Conservation (phyloP, 2,329 filamentous ascomycete genomes). For the Magnaporthiopsis poae region DNA sequence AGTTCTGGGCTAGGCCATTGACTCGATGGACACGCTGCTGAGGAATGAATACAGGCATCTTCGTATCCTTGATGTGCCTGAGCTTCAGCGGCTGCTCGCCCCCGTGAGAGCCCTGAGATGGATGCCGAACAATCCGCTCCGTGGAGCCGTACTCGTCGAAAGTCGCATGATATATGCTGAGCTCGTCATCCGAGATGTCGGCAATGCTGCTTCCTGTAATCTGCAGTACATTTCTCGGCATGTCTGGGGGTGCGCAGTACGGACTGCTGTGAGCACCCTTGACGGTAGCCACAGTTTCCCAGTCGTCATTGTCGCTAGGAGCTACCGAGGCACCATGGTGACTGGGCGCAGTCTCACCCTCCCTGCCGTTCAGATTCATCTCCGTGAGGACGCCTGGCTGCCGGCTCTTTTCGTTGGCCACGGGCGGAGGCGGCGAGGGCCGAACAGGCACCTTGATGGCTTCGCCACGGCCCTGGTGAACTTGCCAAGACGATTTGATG, state of each 20-base stretch:
- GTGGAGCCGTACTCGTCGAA: slow-evolving; percentile 18
- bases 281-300: slow-evolving; percentile 28
- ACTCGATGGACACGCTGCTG: slow-evolving; percentile 22
- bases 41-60: slow-evolving; percentile 20
- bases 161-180: slow-evolving; percentile 10
- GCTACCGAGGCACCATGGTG: not conserved
- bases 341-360: not conserved
- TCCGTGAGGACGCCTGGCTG: slow-evolving; percentile 3
- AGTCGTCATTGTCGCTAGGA: slow-evolving; percentile 26
- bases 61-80: slow-evolving; percentile 15
- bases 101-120: slow-evolving; percentile 5
- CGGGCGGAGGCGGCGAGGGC: not conserved
- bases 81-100: slow-evolving; percentile 12
- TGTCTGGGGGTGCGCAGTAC: not conserved
- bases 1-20: slow-evolving; percentile 21
- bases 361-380: slow-evolving; percentile 1
- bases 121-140: slow-evolving; percentile 20
- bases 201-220: slow-evolving; percentile 33
- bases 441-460: slow-evolving; percentile 1
- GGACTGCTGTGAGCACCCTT: slow-evolving; percentile 14
- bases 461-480: not conserved
- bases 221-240: slow-evolving; percentile 8
- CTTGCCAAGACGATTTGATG: slow-evolving; percentile 4
- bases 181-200: slow-evolving; percentile 29
- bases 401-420: not conserved